These are phyloP conservation scores for Serendipita sp. DNA, from an alignment of 768 basidiomycete genomes.

Conservation along the genomic window DNA sequence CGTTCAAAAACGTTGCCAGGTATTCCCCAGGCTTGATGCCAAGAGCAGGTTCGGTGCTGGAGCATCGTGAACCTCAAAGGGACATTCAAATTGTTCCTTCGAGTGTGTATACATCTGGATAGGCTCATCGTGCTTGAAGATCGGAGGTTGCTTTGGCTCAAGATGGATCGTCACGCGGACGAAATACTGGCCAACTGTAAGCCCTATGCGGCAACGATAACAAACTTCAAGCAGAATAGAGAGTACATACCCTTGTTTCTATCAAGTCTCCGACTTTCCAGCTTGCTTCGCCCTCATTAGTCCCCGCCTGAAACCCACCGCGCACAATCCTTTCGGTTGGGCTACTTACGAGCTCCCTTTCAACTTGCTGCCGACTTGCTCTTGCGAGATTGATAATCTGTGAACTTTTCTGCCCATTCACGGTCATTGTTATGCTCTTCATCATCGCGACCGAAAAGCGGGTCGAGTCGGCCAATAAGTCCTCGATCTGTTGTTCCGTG, in stretches of 20 bases:
- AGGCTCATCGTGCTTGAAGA: constrained; percentile 5
- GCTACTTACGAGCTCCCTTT: not conserved
- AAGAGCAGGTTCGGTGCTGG: not conserved
- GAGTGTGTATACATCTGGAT: not conserved
- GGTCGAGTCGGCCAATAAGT: not conserved
- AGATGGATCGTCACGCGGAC: not conserved
- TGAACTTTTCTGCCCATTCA: not conserved
- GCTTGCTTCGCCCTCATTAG: not conserved
- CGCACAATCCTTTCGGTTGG: not conserved
- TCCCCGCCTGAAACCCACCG: not conserved
- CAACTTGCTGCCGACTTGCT: not conserved
- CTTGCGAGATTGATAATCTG: not conserved
- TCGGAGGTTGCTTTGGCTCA: not conserved
- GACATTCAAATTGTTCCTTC: not conserved
- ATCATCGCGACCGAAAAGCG: not conserved
- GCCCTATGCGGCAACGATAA: not conserved
- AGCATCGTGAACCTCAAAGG: not conserved
- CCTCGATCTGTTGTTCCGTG: not conserved
- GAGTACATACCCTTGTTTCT: not conserved
- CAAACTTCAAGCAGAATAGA: not conserved
- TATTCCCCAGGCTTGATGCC: not conserved
- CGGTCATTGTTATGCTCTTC: not conserved
- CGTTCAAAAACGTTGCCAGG: not conserved
- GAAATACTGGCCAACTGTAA: not conserved
- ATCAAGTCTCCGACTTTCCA: not conserved